Base-by-base conservation (phyloP, 176 grass and related monocot genomes). In the Lolium perenne region DNA sequence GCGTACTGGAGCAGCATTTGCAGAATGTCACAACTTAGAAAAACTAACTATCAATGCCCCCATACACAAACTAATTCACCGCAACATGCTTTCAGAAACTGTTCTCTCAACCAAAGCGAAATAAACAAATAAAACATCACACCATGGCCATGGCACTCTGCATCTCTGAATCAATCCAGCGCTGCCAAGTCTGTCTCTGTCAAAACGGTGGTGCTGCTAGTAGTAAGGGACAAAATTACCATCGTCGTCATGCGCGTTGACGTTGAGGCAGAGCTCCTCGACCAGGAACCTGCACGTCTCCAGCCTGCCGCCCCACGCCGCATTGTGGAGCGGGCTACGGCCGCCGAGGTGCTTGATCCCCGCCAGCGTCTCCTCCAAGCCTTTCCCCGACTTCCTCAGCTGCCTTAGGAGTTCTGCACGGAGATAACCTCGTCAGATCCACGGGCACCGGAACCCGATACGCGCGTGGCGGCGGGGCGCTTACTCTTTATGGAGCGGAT, bases 251-350 rank as follows among this genome's bases (percentile, higher is more conserved):
- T 10, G 16, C 7, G 69, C 22, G 23, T 84, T 32, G 55, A 62
- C 41, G 70, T 62, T 11, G 12, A 43, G 38, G 5, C 58, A 2
- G 41, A 46, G 26, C 1, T 26, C 17, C 3, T 43, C 59, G 70
- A 76, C 15, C 10, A 84, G 43, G 25, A 64, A 50, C 57, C 1
- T 48, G 82, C 82, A 84, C 41, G 75, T 49, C 16, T 38, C 40
- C 21, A 15, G 6, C 16, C 20, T 50, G 10, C 82, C 71, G 15
- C 25, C 25, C 23, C 41, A 59, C 23, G 70, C 70, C 6, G 82
- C 69, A 56, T 14, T 2, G 43, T 84, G 82, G 41, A 84, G 82
- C 41, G 70, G 82, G 17, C 82, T 41, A 29, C 56, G 16, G 22
- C 22, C 47, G 51, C 3, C 14, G 56, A 40, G 58, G n/a, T 22